Base-by-base conservation (phyloP, 306 rosid species). In the Medicago truncatula region DNA sequence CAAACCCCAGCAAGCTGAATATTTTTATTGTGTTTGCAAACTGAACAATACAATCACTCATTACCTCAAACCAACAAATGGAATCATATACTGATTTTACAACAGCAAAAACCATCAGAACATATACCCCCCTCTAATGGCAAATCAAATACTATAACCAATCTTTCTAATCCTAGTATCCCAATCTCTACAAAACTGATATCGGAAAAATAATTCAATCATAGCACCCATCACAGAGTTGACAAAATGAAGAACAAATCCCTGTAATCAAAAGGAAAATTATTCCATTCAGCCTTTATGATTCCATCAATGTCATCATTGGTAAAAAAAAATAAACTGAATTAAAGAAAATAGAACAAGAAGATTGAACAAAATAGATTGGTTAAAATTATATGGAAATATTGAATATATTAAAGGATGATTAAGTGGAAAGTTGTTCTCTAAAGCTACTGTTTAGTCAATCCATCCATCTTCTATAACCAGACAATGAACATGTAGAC, bases 201-300 rank as follows among this genome's bases (percentile, higher is more conserved):
- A 67, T 23, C 3, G 0, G 36, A 56, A 74, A 52, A 75, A 58
- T 71, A 78, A 74, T 61, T 49, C 78, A 70, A 75, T 38, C 75
- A 13, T 75, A 13, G 67, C 81, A 75, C 80, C 78, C 68, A 57
- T 64, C 82, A 44, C 52, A 46, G 63, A 78, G 81, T 63, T 44
- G 61, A 62, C 67, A 75, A 63, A 38, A 70, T 56, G 78, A 62
- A 63, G 73, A 75, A 75, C 68, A 49, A 52, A 69, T 53, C 28
- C 78, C 81, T 83, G 78, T 81, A 83, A 70, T 36, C 44, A 75
- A 56, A 76, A 70, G 36, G 16, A 14, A 78, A 64, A 67, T 61
- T 69, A 73, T 69, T 60, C 13, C 18, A 15, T 44, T 80, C 52
- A 73, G 83, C 14, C 14, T 49, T 34, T 34, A 34, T 34, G 61